Percentiles rank a stretch among this genome's conserved stretches.
Conservation (phyloP, 2,329 filamentous ascomycete genomes). For the Phaeosphaeriaceae sp. region DNA sequence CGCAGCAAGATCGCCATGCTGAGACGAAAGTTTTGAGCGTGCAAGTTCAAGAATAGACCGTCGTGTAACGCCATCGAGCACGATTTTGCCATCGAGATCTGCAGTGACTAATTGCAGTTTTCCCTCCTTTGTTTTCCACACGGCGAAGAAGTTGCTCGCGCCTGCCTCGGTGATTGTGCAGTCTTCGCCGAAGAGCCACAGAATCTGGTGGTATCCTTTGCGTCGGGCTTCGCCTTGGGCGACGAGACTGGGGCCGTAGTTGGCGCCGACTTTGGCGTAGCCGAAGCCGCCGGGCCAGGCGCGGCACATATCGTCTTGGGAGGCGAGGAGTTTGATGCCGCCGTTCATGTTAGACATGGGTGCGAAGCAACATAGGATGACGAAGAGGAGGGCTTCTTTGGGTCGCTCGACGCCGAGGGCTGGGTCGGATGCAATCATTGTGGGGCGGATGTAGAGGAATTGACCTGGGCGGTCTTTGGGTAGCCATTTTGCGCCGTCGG, state of each 20-base stretch:
- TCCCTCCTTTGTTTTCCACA: slow-evolving; percentile 73
- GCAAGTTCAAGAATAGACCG: slow-evolving; percentile 78
- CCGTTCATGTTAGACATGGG: slow-evolving; percentile 47
- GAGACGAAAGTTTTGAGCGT: slow-evolving; percentile 62
- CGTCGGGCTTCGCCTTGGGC: slow-evolving; percentile 76
- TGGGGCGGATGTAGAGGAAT: slow-evolving; percentile 86
- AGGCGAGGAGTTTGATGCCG: slow-evolving; percentile 75
- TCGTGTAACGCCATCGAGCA: slow-evolving; percentile 88
- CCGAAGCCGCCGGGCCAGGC: slow-evolving; percentile 95
- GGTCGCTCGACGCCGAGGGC: slow-evolving; percentile 83
- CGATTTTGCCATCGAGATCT: slow-evolving; percentile 80
- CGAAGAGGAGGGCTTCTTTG: slow-evolving; percentile 84
- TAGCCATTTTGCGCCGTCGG: slow-evolving; percentile 80
- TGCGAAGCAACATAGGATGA: slow-evolving; percentile 66
- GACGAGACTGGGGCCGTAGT: slow-evolving; percentile 85
- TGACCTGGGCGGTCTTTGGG: slow-evolving; percentile 70
- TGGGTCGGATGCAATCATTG: slow-evolving; percentile 81
- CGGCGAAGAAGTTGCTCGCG: slow-evolving; percentile 88
- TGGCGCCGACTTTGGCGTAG: slow-evolving; percentile 89
- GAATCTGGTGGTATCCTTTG: slow-evolving; percentile 82
- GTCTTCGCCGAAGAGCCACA: slow-evolving; percentile 88
- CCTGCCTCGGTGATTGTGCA: slow-evolving; percentile 87
- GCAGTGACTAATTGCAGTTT: slow-evolving; percentile 79
- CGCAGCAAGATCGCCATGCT: slow-evolving; percentile 43
- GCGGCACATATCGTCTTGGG: slow-evolving; percentile 79